Conservation (phyloP, 192 early-diverging fungal species). For the Funneliformis geosporum region DNA sequence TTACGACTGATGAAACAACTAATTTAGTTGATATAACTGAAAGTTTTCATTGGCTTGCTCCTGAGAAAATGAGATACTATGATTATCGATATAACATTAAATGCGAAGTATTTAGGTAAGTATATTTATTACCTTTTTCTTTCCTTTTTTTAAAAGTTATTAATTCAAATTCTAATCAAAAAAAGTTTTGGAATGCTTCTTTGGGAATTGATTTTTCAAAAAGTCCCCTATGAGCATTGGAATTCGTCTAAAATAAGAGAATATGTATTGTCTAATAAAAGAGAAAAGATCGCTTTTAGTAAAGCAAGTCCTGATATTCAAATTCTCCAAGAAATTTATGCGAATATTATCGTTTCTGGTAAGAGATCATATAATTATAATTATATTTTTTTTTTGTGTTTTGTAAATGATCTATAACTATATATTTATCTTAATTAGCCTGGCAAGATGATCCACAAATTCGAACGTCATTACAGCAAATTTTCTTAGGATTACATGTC, state of each 20-base stretch:
- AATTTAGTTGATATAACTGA: neutral
- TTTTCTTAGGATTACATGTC: neutral
- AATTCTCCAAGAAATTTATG: neutral
- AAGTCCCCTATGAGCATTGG: constrained; percentile 10
- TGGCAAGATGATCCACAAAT: neutral
- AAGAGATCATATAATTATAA: neutral
- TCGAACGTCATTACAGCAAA: neutral
- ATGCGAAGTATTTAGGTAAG: constrained; percentile 29
- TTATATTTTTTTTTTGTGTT: neutral
- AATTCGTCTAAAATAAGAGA: constrained; percentile 6
- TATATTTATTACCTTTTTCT: neutral
- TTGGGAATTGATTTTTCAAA: constrained; percentile 8
- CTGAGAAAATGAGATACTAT: constrained; percentile 10
- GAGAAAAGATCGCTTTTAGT: constrained; percentile 14
- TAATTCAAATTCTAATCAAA: neutral
- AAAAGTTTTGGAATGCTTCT: constrained; percentile 13
- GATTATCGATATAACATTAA: neutral
- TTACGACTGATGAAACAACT: neutral
- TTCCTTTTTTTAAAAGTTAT: neutral
- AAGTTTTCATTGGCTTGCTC: constrained; percentile 21
- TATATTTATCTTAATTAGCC: neutral
- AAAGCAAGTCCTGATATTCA: neutral
- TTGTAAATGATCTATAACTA: neutral
- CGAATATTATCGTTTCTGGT: neutral
- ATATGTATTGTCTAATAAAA: neutral